Evolutionary conservation across 768 basidiomycete genomes (phyloP).

Genomic region (Trametes elegans): DNA sequence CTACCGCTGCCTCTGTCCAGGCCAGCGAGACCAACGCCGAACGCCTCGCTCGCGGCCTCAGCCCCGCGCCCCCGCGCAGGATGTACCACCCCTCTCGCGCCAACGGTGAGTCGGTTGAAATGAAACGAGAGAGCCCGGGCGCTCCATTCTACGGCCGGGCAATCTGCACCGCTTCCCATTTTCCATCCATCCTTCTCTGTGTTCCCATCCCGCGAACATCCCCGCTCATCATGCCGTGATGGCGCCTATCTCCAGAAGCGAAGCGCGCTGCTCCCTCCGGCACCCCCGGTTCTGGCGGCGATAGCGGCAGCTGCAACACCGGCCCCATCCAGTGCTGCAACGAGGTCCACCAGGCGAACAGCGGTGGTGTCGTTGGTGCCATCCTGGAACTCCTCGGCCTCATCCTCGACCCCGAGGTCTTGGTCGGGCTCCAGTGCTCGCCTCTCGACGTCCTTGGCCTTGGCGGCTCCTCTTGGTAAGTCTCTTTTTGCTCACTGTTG

Average conservation of each 20-base stretch:
- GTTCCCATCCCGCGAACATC: conserved; percentile 1
- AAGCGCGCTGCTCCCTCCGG: conserved; percentile 15
- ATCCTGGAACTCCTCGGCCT: conserved; percentile 21
- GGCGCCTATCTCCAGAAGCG: conserved; percentile 9
- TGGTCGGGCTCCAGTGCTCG: conserved; percentile 26
- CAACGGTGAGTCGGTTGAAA: conserved; percentile 2
- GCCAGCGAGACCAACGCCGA: conserved; percentile 16
- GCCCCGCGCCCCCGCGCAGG: conserved; percentile 11
- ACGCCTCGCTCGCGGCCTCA: conserved; percentile 17
- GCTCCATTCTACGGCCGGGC: not conserved
- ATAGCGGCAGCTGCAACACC: conserved; percentile 28
- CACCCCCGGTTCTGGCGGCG: conserved; percentile 1
- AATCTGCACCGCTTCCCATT: not conserved
- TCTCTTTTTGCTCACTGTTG: not conserved
- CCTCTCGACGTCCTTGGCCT: conserved; percentile 16
- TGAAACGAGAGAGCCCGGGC: not conserved
- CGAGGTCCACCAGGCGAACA: conserved; percentile 20
- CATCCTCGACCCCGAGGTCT: conserved; percentile 10
- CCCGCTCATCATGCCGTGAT: not conserved
- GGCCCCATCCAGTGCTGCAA: conserved; percentile 34
- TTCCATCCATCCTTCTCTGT: not conserved
- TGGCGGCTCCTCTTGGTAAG: conserved; percentile 23
- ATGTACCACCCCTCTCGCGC: conserved; percentile 8
- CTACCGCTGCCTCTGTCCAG: conserved; percentile 14
- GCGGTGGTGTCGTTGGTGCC: conserved; percentile 9